Base-by-base conservation (phyloP, 352 stramenopile species). In the Pythium biforme region DNA sequence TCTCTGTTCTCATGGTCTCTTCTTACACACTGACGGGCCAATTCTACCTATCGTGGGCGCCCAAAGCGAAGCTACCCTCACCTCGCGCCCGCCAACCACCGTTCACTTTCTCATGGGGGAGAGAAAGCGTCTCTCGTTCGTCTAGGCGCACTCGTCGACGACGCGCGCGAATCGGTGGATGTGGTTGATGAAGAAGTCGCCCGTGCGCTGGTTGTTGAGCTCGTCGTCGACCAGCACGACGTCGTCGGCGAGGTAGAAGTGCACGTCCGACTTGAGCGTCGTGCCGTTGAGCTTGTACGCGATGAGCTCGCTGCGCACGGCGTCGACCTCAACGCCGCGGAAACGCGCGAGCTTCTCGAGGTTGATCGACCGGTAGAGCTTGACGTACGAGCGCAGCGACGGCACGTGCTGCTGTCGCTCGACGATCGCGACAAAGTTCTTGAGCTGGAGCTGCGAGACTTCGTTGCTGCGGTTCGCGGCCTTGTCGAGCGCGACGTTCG, bases 311-410 rank as follows among this genome's bases (percentile, higher is more conserved):
- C 77, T 75, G 43, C 83, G 83, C 33, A 86, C 79, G 14, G 73
- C 65, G 62, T 91, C 85, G 1, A 82, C 65, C 41, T 91, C 83
- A 52, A 95, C 75, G 52, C 83, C 86, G 33, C 84, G 84, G 79
- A 98, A 99, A 40, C 79, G 76, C 20, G 91, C 91, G 25, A 99
- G 82, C 79, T 99, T 99, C 39, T 83, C 85, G 34, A 98, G 72
- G 40, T 87, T 82, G 71, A 99, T 98, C 47, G 93, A 98, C 8
- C 94, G 97, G 79, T 99, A 99, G 8, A 99, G 78, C 68, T 97
- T 98, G 68, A 99, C 84, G 81, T 98, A 98, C 50, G 90, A 98
- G 55, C 94, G 78, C 49, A 99, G 82, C 64, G 93, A 94, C 45
- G 89, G 80, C 54, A 98, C 83, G 54, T 88, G 84, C 59, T 88